Evolutionary conservation across 768 basidiomycete species (phyloP).

Genomic region (Pulveroboletus frians): DNA sequence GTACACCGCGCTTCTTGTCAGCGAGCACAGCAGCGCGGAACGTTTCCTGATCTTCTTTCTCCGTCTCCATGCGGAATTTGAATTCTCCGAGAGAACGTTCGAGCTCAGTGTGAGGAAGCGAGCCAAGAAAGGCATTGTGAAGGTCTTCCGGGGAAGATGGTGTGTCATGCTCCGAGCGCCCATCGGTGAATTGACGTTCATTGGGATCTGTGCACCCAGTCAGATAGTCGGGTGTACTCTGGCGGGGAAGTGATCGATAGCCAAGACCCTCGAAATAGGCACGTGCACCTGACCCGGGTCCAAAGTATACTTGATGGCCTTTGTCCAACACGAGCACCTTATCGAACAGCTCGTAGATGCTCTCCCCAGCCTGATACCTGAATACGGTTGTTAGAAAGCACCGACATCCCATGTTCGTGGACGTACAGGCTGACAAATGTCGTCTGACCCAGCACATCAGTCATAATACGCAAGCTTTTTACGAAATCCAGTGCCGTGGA

Average conservation of each 20-base stretch:
- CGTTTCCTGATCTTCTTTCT: constrained; percentile 63
- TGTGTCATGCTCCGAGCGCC: constrained; percentile 50
- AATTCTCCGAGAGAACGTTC: constrained; percentile 50
- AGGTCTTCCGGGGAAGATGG: constrained; percentile 63
- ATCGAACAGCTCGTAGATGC: constrained; percentile 74
- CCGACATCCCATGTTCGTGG: not conserved
- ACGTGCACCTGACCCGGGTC: constrained; percentile 67
- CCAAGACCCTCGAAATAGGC: constrained; percentile 74
- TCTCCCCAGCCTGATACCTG: constrained; percentile 79
- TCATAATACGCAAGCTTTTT: constrained; percentile 73
- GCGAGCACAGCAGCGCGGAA: constrained; percentile 72
- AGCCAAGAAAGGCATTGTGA: constrained; percentile 55
- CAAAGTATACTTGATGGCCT: constrained; percentile 79
- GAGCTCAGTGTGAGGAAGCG: constrained; percentile 41
- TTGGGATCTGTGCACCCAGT: constrained; percentile 81
- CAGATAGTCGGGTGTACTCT: constrained; percentile 82
- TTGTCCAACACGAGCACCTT: constrained; percentile 82
- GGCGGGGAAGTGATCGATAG: constrained; percentile 69
- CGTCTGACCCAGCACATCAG: constrained; percentile 75
- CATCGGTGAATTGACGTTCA: constrained; percentile 73
- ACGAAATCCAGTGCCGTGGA: constrained; percentile 86
- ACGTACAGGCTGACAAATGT: constrained; percentile 73
- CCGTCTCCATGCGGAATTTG: constrained; percentile 50
- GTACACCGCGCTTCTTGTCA: constrained; percentile 75
- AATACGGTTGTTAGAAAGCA: not conserved